These are phyloP conservation scores for Viola odorata DNA, from an alignment of 345 rosid genomes.

Conservation along the genomic window DNA sequence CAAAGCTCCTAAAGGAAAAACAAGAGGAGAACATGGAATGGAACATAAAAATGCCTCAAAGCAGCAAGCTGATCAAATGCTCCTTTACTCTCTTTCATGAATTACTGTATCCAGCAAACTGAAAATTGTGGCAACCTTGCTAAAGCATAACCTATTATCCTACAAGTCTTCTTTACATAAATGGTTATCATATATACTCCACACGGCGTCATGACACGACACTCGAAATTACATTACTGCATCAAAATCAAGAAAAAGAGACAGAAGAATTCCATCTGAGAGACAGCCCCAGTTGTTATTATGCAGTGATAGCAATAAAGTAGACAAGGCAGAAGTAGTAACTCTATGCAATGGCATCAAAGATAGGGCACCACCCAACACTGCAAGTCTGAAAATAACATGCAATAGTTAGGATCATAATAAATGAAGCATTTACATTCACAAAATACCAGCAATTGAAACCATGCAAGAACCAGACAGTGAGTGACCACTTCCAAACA, in stretches of 20 bases:
- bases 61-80: too few relatives aligned
- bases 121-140: too few relatives aligned
- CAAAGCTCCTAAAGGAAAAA: too few relatives aligned
- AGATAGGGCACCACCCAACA: slow-evolving; percentile 65
- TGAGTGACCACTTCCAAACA: too few relatives aligned
- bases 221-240: neutral
- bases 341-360: slow-evolving; percentile 76
- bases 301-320: slow-evolving; percentile 73
- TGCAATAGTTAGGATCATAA: neutral
- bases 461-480: neutral
- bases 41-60: too few relatives aligned
- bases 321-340: slow-evolving; percentile 85
- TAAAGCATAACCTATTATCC: too few relatives aligned
- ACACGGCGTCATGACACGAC: neutral
- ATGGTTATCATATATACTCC: neutral
- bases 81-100: too few relatives aligned
- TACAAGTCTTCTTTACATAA: neutral
- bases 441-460: neutral
- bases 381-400: slow-evolving; percentile 37
- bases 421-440: neutral
- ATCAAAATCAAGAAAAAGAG: neutral
- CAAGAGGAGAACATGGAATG: too few relatives aligned
- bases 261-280: slow-evolving; percentile 64
- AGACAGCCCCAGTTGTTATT: slow-evolving; percentile 76
- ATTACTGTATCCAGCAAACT: neutral